These are phyloP conservation scores for Magnusiomyces suaveolens DNA, from an alignment of 1,139 yeast genomes.

Conservation along the genomic window DNA sequence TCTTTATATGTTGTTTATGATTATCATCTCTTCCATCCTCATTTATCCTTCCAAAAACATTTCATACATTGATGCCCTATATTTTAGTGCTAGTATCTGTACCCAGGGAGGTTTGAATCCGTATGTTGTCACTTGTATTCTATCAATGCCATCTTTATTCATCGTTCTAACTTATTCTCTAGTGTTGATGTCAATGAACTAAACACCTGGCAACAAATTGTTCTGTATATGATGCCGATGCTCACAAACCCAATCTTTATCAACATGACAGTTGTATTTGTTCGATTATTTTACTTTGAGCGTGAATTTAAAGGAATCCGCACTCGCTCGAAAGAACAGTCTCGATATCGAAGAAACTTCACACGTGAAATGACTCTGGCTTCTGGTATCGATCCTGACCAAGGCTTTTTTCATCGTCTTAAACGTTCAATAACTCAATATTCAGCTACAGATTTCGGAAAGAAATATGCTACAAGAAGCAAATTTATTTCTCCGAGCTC, in stretches of 20 bases:
- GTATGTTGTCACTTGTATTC: no score
- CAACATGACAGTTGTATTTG: slow-evolving; percentile 41
- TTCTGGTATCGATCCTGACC: no score
- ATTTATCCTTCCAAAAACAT: slow-evolving; percentile 64
- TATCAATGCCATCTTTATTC: no score
- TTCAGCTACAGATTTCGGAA: no score
- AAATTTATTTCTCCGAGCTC: no score
- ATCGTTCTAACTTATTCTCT: neutral
- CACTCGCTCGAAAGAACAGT: slow-evolving; percentile 60
- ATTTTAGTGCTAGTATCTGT: slow-evolving; percentile 62
- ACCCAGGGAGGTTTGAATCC: slow-evolving; percentile 86
- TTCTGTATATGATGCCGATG: slow-evolving; percentile 36
- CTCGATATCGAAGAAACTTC: slow-evolving; percentile 69
- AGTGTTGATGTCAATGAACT: slow-evolving; percentile 49
- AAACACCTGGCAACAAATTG: slow-evolving; percentile 66
- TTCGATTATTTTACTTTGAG: slow-evolving; percentile 45
- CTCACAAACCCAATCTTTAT: slow-evolving; percentile 83
- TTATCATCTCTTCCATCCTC: slow-evolving; percentile 57
- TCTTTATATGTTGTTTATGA: slow-evolving; percentile 7
- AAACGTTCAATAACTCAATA: no score
- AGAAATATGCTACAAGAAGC: no score
- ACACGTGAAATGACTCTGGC: slow-evolving; percentile 39
- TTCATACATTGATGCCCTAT: slow-evolving; percentile 67
- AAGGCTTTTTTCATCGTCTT: no score
- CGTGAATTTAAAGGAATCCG: slow-evolving; percentile 77